Conservation (phyloP, 345 rosid species). For the Balakata baccata region DNA sequence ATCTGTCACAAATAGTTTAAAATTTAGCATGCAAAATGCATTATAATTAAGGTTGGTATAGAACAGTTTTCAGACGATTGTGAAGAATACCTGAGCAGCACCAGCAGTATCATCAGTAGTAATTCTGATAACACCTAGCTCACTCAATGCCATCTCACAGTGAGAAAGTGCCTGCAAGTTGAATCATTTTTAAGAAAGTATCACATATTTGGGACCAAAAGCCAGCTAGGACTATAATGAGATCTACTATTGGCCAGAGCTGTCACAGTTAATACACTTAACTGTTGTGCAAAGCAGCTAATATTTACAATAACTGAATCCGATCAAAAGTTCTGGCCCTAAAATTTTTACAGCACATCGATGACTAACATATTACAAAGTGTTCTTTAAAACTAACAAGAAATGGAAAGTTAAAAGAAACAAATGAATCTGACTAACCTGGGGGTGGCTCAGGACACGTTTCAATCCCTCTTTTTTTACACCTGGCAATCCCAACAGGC, state of each 20-base stretch:
- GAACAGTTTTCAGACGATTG: slow-evolving; percentile 12
- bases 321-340: not conserved
- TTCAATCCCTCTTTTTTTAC: slow-evolving; percentile 59
- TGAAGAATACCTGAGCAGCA: slow-evolving; percentile 70
- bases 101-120: slow-evolving; percentile 72
- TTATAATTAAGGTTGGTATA: slow-evolving; percentile 9
- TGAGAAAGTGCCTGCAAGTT: slow-evolving; percentile 71
- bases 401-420: not conserved
- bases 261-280: not conserved
- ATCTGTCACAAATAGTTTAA: slow-evolving; percentile 35
- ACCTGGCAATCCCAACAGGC: slow-evolving; percentile 82
- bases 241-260: not conserved
- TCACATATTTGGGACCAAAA: slow-evolving; percentile 2
- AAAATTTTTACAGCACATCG: not conserved
- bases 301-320: not conserved
- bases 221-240: not conserved
- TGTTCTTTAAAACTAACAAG: not conserved
- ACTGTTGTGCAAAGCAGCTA: not conserved
- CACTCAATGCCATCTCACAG: slow-evolving; percentile 61
- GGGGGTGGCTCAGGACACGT: slow-evolving; percentile 85
- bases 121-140: slow-evolving; percentile 54
- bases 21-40: slow-evolving; percentile 3
- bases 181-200: slow-evolving; percentile 10
- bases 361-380: not conserved
- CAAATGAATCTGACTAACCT: slow-evolving; percentile 41